Percentiles rank a stretch among this genome's conserved stretches.
Conservation (phyloP, 169 alveolate genomes). For the Plasmodium ovale region DNA sequence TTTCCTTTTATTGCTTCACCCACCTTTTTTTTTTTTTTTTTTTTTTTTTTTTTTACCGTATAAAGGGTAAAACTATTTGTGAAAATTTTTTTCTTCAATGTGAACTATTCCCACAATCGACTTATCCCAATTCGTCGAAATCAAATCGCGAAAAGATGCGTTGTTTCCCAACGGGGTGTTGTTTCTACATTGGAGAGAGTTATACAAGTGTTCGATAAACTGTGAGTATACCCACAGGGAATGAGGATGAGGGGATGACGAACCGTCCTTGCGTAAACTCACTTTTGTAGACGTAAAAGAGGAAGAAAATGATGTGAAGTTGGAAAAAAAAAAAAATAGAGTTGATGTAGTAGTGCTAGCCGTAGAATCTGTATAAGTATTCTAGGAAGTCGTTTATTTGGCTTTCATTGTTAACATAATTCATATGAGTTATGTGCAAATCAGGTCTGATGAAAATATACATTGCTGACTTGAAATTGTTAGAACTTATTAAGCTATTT, state of each 20-base stretch:
- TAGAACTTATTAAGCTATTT: not conserved
- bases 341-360: too few species aligned
- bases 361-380: conserved; percentile 34
- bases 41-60: not conserved
- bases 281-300: too few species aligned
- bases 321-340: too few species aligned
- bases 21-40: too few species aligned
- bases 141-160: not conserved
- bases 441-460: conserved; percentile 43
- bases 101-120: not conserved
- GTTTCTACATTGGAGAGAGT: too few species aligned
- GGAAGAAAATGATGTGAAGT: too few species aligned
- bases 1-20: too few species aligned
- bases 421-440: conserved; percentile 54
- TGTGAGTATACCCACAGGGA: too few species aligned
- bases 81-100: not conserved
- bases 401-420: conserved; percentile 33
- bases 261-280: too few species aligned
- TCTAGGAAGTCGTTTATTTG: conserved; percentile 22
- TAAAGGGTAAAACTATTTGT: not conserved
- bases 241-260: too few species aligned
- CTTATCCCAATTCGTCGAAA: not conserved
- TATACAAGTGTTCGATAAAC: too few species aligned
- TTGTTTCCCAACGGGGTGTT: too few species aligned
- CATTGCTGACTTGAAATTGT: conserved; percentile 32